Conservation (phyloP, 2,329 filamentous ascomycete species). For the Bipolaris cookei region DNA sequence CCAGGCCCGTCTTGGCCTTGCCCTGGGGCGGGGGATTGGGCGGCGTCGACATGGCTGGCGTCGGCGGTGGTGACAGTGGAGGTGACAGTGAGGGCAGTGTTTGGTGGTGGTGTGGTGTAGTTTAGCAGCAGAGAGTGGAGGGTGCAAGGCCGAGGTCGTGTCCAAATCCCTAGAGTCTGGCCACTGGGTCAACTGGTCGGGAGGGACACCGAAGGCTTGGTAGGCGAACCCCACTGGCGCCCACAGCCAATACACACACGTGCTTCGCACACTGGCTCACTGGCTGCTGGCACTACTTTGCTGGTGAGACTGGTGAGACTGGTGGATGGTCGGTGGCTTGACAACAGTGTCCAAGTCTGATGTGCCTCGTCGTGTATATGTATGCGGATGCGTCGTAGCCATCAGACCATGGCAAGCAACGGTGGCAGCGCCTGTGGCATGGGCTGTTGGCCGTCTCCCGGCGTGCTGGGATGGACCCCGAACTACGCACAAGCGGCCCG, state of each 20-base stretch:
- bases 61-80: not conserved
- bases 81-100: not conserved
- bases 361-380: conserved; percentile 15
- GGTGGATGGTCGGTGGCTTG: too few relatives aligned
- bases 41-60: conserved; percentile 37
- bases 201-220: conserved; percentile 28
- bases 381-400: conserved; percentile 17
- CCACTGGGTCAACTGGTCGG: conserved; percentile 35
- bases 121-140: too few relatives aligned
- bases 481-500: conserved; percentile 38
- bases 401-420: conserved; percentile 3
- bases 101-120: too few relatives aligned
- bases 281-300: too few relatives aligned
- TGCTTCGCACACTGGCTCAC: too few relatives aligned
- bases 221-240: conserved; percentile 3
- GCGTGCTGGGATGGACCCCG: conserved; percentile 37
- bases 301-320: too few relatives aligned
- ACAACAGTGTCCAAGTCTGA: too few relatives aligned
- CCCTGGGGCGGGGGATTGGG: conserved; percentile 19
- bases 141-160: not conserved
- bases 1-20: conserved; percentile 31
- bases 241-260: conserved; percentile 1
- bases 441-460: conserved; percentile 33
- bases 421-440: too few relatives aligned
- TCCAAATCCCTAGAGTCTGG: conserved; percentile 31